phyloP scores from a whole-genome alignment of 768 basidiomycete genomes.

The Mycena belliarum region DNA sequence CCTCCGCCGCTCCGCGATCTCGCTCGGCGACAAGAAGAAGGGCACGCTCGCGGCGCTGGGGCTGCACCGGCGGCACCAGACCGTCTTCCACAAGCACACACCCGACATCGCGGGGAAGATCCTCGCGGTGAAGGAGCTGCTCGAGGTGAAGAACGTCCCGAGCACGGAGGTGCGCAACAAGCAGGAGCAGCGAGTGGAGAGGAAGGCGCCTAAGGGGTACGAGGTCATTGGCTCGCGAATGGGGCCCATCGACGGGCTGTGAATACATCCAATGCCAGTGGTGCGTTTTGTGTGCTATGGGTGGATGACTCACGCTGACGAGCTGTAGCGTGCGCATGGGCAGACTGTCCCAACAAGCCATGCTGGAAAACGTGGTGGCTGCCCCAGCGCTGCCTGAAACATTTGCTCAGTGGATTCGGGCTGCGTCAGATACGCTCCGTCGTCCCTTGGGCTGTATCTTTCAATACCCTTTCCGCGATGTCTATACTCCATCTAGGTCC shows the following conservation, averaged over 20 bases:
- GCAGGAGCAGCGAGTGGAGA: slow-evolving; percentile 63
- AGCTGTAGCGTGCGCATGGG: too few species aligned
- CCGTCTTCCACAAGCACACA: slow-evolving; percentile 76
- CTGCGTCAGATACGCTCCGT: too few species aligned
- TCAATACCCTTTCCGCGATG: too few species aligned
- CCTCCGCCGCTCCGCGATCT: slow-evolving; percentile 83
- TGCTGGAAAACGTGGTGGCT: too few species aligned
- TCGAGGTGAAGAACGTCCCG: slow-evolving; percentile 86
- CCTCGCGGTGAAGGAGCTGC: slow-evolving; percentile 83
- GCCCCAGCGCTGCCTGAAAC: too few species aligned
- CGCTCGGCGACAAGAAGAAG: slow-evolving; percentile 69
- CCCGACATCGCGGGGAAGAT: slow-evolving; percentile 85
- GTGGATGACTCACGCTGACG: too few species aligned
- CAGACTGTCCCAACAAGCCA: too few species aligned
- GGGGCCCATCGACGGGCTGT: slow-evolving; percentile 13
- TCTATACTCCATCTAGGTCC: too few species aligned
- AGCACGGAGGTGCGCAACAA: slow-evolving; percentile 64
- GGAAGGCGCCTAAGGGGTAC: slow-evolving; percentile 71
- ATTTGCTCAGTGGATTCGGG: too few species aligned
- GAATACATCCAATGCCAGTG: neutral
- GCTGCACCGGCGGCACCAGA: slow-evolving; percentile 79
- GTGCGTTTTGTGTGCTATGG: too few species aligned
- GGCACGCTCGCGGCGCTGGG: slow-evolving; percentile 81
- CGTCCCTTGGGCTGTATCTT: too few species aligned
- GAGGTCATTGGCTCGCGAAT: slow-evolving; percentile 44